Evolutionary conservation across 768 basidiomycete genomes (phyloP).

Genomic region (Boletus pseudo-olivaceus): DNA sequence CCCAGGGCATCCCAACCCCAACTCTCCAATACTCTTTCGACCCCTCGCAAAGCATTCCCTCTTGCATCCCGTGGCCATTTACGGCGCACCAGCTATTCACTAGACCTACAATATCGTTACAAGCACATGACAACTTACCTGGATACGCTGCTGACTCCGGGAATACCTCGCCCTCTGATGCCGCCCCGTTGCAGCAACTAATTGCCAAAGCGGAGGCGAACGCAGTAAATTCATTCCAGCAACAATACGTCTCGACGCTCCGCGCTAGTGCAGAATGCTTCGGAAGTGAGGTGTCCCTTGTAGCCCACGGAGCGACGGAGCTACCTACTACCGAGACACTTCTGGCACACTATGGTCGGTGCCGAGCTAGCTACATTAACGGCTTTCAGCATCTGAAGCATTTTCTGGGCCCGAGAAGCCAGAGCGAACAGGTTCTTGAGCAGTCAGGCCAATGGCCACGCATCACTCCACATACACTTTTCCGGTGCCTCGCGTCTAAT

Average conservation of each 20-base stretch:
- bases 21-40: conserved; percentile 9
- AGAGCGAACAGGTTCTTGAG: conserved; percentile 16
- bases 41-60: background rate
- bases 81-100: conserved; percentile 1
- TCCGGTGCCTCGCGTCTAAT: conserved; percentile 30
- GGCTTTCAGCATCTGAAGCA: background rate
- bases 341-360: conserved; percentile 4
- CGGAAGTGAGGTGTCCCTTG: background rate
- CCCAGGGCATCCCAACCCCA: background rate
- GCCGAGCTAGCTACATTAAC: conserved; percentile 2
- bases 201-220: background rate
- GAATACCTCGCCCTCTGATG: background rate
- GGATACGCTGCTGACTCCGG: background rate
- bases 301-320: background rate
- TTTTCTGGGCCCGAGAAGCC: conserved; percentile 12
- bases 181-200: conserved; percentile 1
- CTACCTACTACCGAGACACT: conserved; percentile 4
- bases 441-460: conserved; percentile 38
- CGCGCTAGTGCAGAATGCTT: conserved; percentile 6
- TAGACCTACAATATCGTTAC: conserved; percentile 3
- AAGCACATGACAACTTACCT: background rate
- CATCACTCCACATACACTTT: conserved; percentile 29
- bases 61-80: background rate
- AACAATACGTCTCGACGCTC: conserved; percentile 8
- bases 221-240: conserved; percentile 12